Evolutionary conservation across 306 rosid species (phyloP).

Genomic region (Cucumis hystrix): DNA sequence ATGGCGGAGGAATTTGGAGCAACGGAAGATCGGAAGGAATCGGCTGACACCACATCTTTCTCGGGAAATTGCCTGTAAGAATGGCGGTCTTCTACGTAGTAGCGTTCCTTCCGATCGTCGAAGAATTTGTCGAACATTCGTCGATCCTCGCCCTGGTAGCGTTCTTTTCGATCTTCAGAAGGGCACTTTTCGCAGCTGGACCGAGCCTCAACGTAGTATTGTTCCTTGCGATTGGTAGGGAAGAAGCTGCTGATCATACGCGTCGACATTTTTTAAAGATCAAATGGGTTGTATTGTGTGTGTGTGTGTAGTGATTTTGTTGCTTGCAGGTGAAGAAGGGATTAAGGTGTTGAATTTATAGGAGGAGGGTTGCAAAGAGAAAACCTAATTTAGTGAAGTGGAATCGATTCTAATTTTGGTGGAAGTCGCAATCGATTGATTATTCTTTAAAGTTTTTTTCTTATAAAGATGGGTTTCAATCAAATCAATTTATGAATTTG

Average conservation of each 20-base stretch:
- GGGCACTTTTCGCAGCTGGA: background rate
- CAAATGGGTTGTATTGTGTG: background rate
- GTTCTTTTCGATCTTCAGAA: background rate
- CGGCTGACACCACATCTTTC: background rate
- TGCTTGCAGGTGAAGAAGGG: background rate
- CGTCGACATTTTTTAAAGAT: background rate
- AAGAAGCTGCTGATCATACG: background rate
- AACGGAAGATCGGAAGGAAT: background rate
- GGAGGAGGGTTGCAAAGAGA: background rate
- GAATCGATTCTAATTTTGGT: background rate
- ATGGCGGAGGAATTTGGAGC: background rate
- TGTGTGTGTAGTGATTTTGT: background rate
- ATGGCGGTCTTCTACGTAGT: background rate
- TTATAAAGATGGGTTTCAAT: background rate
- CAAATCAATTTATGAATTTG: background rate
- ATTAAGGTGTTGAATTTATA: background rate
- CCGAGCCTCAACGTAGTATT: background rate
- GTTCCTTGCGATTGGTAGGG: background rate
- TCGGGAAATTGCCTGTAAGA: background rate
- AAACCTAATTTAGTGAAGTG: background rate
- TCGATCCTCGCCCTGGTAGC: background rate
- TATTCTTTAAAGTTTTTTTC: background rate
- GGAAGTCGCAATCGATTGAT: background rate
- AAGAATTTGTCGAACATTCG: background rate
- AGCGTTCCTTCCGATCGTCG: background rate